These are phyloP conservation scores for Aspergillus sojae DNA, from an alignment of 2,329 filamentous ascomycete genomes.

Conservation along the genomic window DNA sequence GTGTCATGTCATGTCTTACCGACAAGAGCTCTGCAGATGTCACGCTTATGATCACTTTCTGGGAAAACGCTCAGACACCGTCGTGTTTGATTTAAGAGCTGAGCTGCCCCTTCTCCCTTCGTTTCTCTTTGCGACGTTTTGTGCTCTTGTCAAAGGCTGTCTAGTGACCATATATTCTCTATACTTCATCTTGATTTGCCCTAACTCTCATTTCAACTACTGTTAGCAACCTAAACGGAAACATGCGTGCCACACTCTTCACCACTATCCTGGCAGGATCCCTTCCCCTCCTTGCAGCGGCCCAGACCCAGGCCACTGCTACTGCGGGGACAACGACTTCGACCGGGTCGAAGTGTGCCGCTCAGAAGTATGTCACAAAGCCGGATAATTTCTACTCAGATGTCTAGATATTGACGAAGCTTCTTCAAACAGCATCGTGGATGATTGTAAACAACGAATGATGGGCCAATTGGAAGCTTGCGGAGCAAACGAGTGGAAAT, in stretches of 20 bases:
- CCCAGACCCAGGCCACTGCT: not conserved
- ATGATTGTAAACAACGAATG: constrained; percentile 49
- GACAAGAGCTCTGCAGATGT: not conserved
- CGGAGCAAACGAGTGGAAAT: constrained; percentile 54
- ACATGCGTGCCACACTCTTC: not conserved
- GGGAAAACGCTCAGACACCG: not conserved
- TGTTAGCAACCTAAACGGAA: not conserved
- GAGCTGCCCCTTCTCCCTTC: not conserved
- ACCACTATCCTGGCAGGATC: not conserved
- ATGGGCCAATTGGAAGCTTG: constrained; percentile 48
- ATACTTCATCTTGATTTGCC: no score
- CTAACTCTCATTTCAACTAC: not conserved
- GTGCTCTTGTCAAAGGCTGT: not conserved
- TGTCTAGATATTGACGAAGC: not conserved
- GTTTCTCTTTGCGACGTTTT: not conserved
- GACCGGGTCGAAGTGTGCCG: constrained; percentile 14
- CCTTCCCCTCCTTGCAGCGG: not conserved
- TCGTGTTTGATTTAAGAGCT: not conserved
- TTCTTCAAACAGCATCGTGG: constrained; percentile 49
- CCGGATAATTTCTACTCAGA: not conserved
- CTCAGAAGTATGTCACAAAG: constrained; percentile 20
- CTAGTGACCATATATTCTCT: not conserved
- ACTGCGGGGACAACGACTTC: not conserved
- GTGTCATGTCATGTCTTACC: not conserved
- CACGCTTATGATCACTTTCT: not conserved